Evolutionary conservation across 2,329 filamentous ascomycete species (phyloP), one percentile per base, ranked within the genome.

Genomic region (Aspergillus niger): DNA sequence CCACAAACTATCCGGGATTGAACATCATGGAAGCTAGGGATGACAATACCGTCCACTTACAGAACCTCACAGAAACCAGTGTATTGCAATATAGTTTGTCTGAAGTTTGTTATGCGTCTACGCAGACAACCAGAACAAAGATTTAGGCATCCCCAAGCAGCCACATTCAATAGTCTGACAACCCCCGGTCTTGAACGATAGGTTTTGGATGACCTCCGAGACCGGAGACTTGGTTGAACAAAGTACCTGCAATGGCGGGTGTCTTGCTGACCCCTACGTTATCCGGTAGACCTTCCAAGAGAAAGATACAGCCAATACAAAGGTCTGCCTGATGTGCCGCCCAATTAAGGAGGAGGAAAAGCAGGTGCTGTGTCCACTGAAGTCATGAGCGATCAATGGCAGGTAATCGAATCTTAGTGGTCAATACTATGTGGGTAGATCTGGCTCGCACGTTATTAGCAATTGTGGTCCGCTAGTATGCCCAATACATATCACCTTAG

Each of bases 351-450:
- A 50, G n/a, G 47, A 50, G 30, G 15, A 30, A 36, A n/a, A 30
- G 24, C 10, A 30, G 26, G 17, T 17, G 41, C 41, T 44, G 41
- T 20, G 41, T 24, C 22, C 41, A 44, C 41, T 44, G 41, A 44
- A 24, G 47, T 32, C 47, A 50, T 50, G 47, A 50, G 47, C n/a
- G 47, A 50, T 50, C 47, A 50, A 17, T 50, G 13, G 47, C 47
- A 50, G 26, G 47, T 15, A 50, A 50, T 50, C 47, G 47, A n/a
- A 50, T 32, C 47, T 50, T 53, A 53, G 30, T 53, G 50, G 50
- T 20, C 50, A 53, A 39, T 26, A 32, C 47, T 32, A 26, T 32
- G 47, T 50, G 47, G 47, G 47, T 50, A 50, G 17, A 50, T 44
- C 41, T 13, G 22, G 20, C 32, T 36, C 32, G 32, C 32, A 36